Base-by-base conservation (phyloP, 306 rosid genomes). In the Prunus salicina region DNA sequence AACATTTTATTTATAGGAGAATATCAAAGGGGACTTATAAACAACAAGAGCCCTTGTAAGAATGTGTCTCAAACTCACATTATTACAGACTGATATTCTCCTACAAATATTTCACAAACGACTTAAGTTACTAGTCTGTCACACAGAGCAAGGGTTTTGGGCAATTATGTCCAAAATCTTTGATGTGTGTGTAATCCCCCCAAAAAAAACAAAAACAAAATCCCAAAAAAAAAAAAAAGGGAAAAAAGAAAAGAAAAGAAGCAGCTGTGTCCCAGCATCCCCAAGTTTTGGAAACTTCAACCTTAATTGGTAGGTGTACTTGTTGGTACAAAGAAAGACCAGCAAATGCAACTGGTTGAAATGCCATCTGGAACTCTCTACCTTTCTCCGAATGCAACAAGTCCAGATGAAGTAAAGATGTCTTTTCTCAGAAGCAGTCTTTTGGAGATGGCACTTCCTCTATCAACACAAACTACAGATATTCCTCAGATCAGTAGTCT, bases 371-470 rank as follows among this genome's bases (percentile, higher is more conserved):
- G 49, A 64, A 64, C 7, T 32, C 57, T 52, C 69, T 18, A 34
- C 25, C 47, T 9, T 64, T 64, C 69, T 64, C 69, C 7, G 2
- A 64, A 32, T 12, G 47, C 0, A 12, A 32, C 0, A 49, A 34
- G 49, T 64, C 69, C 49, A 64, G 69, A 64, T 11, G 32, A 18
- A 16, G n/a, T 34, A 3, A 34, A 4, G 24, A 64, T 64, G 47
- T 34, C 25, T 64, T 28, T 65, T 11, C 27, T 45, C 81, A 1
- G 15, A 69, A 71, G 61, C 69, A 64, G 45, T 63, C 67, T 2
- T 51, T n/a, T 34, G 76, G 55, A 61, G 55, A 72, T 45, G 77
- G 16, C 67, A 2, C 77, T 79, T 83, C 82, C 64, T 81, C 81
- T 27, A 66, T 63, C 65, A 69, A 79, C 63, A 76, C 81, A 12